Base-by-base conservation (phyloP, 148 eudicot species). In the Vaccinium corymbosum region DNA sequence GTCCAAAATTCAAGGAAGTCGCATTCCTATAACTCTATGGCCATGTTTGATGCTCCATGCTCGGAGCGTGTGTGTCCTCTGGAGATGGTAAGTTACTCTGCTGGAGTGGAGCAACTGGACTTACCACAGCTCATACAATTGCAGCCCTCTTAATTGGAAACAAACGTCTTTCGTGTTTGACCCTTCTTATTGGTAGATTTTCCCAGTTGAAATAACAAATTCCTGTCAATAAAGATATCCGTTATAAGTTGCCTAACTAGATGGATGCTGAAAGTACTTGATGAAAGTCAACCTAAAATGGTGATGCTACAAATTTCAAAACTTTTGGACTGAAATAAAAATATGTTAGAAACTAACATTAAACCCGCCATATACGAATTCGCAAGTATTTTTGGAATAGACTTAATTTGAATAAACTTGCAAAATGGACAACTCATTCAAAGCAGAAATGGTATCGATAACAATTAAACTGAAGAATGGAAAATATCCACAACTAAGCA, bases 61-160 rank as follows among this genome's bases (percentile, higher is more conserved):
- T 38, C 46, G 46, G 46, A 42, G 46, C 46, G 6, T 0, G 46
- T 42, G 6, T 42, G 46, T 90, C 88, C 70, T 88, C 73, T 70
- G 94, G 85, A 84, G 88, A 87, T 59, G 94, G 90, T n/a, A 82
- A 79, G 27, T 78, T 82, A 27, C 79, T 92, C 89, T 70, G 88
- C 81, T 76, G 94, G 85, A 83, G 90, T 64, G 97, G 93, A 78
- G 89, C 89, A 61, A 88, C 84, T 35, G 94, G 91, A 53, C 82
- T 89, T 27, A 93, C 94, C 81, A 92, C 92, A 32, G 97, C 93
- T 82, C 89, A 87, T 49, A 92, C 85, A 15, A 80, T 53, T 17
- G 84, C 84, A 42, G 86, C 46, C 85, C 86, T 91, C 85, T 88
- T 42, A 42, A 42, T 27, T 1, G 81, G 74, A 57, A 73, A 57